phyloP scores from a whole-genome alignment of 352 stramenopile genomes.

The Phytopythium delawarense region DNA sequence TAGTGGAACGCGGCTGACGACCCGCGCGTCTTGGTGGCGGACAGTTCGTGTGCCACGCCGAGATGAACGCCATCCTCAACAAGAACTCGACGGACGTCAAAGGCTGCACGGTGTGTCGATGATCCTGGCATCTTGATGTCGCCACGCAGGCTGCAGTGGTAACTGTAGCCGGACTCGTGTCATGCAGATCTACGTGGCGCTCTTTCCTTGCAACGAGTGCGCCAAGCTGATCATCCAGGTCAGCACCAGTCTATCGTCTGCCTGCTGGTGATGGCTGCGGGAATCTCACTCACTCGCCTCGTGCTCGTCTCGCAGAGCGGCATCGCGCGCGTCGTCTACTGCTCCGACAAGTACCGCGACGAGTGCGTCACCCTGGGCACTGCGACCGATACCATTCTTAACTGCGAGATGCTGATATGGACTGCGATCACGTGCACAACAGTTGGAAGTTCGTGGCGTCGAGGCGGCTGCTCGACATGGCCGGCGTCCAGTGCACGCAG shows the following conservation, averaged over 20 bases:
- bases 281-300: not conserved
- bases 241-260: not conserved
- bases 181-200: constrained; percentile 93
- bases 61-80: constrained; percentile 99
- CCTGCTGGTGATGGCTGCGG: not conserved
- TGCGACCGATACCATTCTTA: not conserved
- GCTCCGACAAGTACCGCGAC: constrained; percentile 94
- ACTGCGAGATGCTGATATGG: not conserved
- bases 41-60: constrained; percentile 97
- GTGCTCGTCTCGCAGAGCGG: constrained; percentile 65
- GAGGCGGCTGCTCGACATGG: constrained; percentile 85
- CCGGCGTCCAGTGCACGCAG: constrained; percentile 55
- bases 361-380: constrained; percentile 40
- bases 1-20: not conserved
- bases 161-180: no score
- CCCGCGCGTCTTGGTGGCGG: not conserved
- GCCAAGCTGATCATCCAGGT: constrained; percentile 98
- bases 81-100: constrained; percentile 95
- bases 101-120: constrained; percentile 72
- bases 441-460: constrained; percentile 89
- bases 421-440: not conserved
- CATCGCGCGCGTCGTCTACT: constrained; percentile 95
- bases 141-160: no score
- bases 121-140: no score
- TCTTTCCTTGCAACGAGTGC: constrained; percentile 99